A percentile compares a stretch with the other conserved stretches of the same genome.
phyloP scores from a whole-genome alignment of 164 flowering plant genomes.

The Taxillus chinensis region DNA sequence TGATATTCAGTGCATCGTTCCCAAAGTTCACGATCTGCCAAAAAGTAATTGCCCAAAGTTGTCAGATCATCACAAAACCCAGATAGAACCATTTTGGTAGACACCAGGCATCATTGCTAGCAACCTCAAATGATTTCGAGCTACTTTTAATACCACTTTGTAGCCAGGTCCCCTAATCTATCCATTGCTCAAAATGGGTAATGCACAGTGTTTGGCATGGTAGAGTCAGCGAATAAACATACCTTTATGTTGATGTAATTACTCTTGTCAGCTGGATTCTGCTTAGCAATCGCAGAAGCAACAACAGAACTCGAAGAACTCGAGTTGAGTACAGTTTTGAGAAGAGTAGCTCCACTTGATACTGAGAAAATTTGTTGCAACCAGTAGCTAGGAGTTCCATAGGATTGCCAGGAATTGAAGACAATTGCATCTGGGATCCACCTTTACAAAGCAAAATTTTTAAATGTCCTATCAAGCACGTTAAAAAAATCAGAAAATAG shows the following conservation, averaged over 20 bases:
- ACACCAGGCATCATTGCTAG: no score
- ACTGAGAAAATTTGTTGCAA: slow-evolving; percentile 61
- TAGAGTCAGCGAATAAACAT: neutral
- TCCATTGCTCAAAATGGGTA: no score
- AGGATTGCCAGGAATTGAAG: slow-evolving; percentile 54
- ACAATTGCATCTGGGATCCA: slow-evolving; percentile 97
- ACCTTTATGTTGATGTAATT: slow-evolving; percentile 67
- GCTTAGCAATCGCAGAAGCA: slow-evolving; percentile 70
- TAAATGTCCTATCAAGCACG: neutral
- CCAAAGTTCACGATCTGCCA: slow-evolving; percentile 80
- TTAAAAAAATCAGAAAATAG: neutral
- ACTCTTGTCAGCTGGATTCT: slow-evolving; percentile 21
- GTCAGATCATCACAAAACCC: no score
- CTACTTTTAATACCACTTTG: no score
- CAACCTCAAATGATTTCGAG: no score
- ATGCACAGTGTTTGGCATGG: no score
- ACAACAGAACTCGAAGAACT: slow-evolving; percentile 28
- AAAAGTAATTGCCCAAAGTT: neutral
- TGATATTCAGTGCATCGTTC: slow-evolving; percentile 36
- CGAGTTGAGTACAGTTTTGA: slow-evolving; percentile 34
- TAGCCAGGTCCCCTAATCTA: no score
- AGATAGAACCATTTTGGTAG: no score
- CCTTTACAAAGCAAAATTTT: slow-evolving; percentile 20
- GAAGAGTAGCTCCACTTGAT: slow-evolving; percentile 85
- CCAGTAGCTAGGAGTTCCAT: slow-evolving; percentile 95